phyloP scores from a whole-genome alignment of 345 rosid genomes.

The Salix purpurea region DNA sequence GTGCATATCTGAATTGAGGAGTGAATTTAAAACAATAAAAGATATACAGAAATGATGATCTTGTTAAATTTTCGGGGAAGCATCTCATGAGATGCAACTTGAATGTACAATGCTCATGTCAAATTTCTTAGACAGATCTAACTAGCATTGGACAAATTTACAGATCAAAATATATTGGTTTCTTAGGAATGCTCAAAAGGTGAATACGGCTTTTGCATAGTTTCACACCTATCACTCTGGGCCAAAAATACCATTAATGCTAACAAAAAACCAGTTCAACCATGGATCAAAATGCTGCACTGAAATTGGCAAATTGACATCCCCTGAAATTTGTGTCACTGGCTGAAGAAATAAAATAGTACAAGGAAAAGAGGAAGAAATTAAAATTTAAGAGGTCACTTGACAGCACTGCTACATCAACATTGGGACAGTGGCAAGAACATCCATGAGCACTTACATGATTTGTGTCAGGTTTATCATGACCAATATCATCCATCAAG shows the following conservation, averaged over 20 bases:
- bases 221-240: too few species aligned
- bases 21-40: constrained; percentile 1
- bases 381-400: neutral
- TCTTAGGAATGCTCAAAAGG: too few species aligned
- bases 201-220: too few species aligned
- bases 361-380: neutral
- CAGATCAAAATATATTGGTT: neutral
- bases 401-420: neutral
- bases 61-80: neutral
- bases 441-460: constrained; percentile 43
- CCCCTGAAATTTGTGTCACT: neutral
- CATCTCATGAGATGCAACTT: neutral
- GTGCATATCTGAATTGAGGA: neutral
- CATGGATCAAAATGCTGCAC: too few species aligned
- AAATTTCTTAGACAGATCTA: neutral
- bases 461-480: constrained; percentile 29
- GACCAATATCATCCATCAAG: constrained; percentile 40
- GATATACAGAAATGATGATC: neutral
- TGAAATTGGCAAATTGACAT: too few species aligned
- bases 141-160: too few species aligned
- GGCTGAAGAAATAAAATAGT: neutral
- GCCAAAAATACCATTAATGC: too few species aligned
- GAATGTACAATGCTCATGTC: neutral
- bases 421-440: neutral
- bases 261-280: too few species aligned